Evolutionary conservation across 176 grass and related monocot genomes (phyloP).

Genomic region (Oryza meyeriana): DNA sequence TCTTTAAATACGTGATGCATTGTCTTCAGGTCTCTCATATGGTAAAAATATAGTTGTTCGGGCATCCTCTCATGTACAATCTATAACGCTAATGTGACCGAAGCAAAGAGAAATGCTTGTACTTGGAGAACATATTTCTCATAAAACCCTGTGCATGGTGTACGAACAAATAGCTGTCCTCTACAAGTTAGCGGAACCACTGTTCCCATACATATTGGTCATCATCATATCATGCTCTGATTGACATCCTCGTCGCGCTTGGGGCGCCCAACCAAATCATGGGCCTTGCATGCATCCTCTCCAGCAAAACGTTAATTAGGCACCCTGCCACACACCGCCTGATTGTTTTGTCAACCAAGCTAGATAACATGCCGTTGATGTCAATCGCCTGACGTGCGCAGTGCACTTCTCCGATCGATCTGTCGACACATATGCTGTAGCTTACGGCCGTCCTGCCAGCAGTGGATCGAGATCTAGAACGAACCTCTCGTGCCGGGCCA

Average conservation of each 20-base stretch:
- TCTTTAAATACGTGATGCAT: no score
- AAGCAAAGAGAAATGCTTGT: no score
- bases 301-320: constrained; percentile 29
- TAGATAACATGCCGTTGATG: background rate
- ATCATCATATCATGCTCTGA: background rate
- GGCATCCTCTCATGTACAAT: no score
- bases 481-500: background rate
- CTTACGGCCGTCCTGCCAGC: background rate
- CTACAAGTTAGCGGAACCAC: background rate
- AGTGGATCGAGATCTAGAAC: background rate
- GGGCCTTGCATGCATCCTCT: background rate
- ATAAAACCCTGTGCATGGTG: background rate
- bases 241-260: background rate
- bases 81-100: no score
- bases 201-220: background rate
- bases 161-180: background rate
- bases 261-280: constrained; percentile 27
- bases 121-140: no score
- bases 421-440: background rate
- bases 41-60: no score
- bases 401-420: background rate
- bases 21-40: no score
- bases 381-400: background rate
- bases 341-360: background rate
- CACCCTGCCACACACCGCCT: background rate